Evolutionary conservation across 495 filamentous ascomycete genomes (phyloP).

Genomic region (Platismatia glauca): DNA sequence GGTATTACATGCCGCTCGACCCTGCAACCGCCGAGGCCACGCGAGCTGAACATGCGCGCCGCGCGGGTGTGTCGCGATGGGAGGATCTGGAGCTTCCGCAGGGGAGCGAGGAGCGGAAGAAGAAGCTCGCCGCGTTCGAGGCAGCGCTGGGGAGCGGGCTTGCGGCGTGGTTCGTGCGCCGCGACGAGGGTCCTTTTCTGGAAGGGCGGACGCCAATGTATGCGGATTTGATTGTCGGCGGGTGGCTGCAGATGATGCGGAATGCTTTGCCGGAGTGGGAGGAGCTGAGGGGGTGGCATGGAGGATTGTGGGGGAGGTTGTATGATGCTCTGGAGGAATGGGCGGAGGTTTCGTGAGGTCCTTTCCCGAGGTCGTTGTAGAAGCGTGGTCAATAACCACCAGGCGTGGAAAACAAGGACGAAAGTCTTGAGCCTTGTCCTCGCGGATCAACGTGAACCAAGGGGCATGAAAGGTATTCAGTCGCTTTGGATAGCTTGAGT

Average conservation of each 20-base stretch:
- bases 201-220: slow-evolving; percentile 39
- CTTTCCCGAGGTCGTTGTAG: slow-evolving; percentile 2
- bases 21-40: slow-evolving; percentile 32
- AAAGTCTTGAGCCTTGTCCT: too few relatives aligned
- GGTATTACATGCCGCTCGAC: slow-evolving; percentile 36
- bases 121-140: slow-evolving; percentile 31
- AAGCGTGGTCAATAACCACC: too few relatives aligned
- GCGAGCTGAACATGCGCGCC: slow-evolving; percentile 39
- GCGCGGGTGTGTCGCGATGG: slow-evolving; percentile 37
- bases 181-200: slow-evolving; percentile 42
- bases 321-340: slow-evolving; percentile 37
- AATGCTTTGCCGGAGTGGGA: slow-evolving; percentile 43
- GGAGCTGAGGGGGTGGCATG: slow-evolving; percentile 43
- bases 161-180: slow-evolving; percentile 35
- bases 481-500: too few relatives aligned
- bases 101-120: slow-evolving; percentile 35
- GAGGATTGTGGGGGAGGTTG: slow-evolving; percentile 38
- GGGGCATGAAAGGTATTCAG: too few relatives aligned
- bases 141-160: slow-evolving; percentile 32
- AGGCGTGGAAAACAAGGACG: too few relatives aligned
- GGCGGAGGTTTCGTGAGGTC: slow-evolving; percentile 20
- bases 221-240: slow-evolving; percentile 57
- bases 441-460: too few relatives aligned
- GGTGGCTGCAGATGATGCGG: slow-evolving; percentile 44
- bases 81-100: slow-evolving; percentile 36